A percentile compares a stretch with the other conserved stretches of the same genome.
Evolutionary conservation across 1,284 basidiomycete species (phyloP).

Genomic region (Binderoboletus segoi): DNA sequence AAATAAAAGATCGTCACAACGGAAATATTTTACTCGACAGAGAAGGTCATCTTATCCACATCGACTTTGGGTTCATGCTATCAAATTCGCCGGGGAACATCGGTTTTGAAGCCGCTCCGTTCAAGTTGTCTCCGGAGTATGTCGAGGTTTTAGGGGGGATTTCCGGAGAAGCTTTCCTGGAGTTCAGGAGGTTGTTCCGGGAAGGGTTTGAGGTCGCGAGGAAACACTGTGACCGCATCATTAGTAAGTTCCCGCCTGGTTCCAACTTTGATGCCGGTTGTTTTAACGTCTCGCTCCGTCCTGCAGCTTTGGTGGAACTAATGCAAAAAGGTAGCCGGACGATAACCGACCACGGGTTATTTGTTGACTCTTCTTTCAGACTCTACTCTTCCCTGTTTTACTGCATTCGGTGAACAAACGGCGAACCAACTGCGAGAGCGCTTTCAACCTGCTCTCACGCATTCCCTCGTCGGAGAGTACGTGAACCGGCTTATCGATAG

Average conservation of each 20-base stretch:
- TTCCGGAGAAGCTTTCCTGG: conserved; percentile 74
- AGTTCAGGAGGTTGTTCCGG: conserved; percentile 88
- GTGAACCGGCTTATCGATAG: conserved; percentile 86
- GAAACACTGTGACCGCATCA: conserved; percentile 96
- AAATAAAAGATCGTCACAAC: conserved; percentile 99
- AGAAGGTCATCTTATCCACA: conserved; percentile 93
- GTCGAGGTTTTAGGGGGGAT: conserved; percentile 95
- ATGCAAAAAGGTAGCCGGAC: conserved; percentile 86
- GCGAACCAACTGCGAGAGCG: conserved; percentile 86
- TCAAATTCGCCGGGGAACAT: conserved; percentile 97
- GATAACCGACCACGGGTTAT: neutral
- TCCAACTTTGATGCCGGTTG: neutral
- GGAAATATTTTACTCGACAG: conserved; percentile 97
- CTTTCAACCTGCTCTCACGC: conserved; percentile 90
- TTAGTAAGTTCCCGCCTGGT: conserved; percentile 62
- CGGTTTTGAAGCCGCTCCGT: conserved; percentile 98
- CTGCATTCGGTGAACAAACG: conserved; percentile 89
- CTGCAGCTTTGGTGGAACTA: conserved; percentile 84
- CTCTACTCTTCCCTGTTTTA: conserved; percentile 92
- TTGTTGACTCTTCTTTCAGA: conserved; percentile 51
- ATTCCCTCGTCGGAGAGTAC: conserved; percentile 85
- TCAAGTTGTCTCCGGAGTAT: conserved; percentile 95
- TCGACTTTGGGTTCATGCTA: conserved; percentile 99
- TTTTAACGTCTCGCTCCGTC: conserved; percentile 6
- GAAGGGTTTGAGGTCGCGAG: conserved; percentile 93